Base-by-base conservation (phyloP, 257 asterid species). In the Solanum sejunctum region DNA sequence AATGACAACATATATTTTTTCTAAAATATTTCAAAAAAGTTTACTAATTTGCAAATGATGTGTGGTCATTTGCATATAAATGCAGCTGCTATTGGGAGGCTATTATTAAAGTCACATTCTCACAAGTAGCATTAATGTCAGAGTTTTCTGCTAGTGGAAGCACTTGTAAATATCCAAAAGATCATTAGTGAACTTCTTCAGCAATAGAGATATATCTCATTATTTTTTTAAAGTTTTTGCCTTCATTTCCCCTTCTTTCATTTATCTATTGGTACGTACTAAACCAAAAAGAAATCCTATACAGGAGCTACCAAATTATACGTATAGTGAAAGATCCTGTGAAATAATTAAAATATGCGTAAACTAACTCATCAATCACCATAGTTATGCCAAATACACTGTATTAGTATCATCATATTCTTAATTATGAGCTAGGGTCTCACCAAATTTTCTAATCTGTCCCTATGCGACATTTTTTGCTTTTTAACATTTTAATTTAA, bases 41-140 rank as follows among this genome's bases (percentile, higher is more conserved):
- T 15, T 77, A 51, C 82, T 51, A 23, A 77, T 77, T 77, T 77
- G 82, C 63, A 77, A 77, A 77, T 77, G 64, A 77, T 51, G 47
- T 77, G 82, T 51, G 82, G 26, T 77, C 63, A 13, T 77, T 77
- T 77, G 82, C 23, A 51, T 52, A 52, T 51, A 77, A 77, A 77
- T 77, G 47, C 82, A 51, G 82, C 82, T 77, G 26, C 82, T 52
- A 26, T 26, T 51, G 23, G 61, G 58, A 23, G 45, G 82, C 16
- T 23, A 75, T 75, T 49, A 75, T 49, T 51, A 51, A 51, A 16
- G 61, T 17, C 82, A 77, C 47, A 77, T 51, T 77, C 82, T 77
- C 82, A 77, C 26, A 51, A 66, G 85, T 47, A 83, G 85, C 80
- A 66, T 49, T 83, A 47, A 51, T 66, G 80, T 66, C 85, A 83